Percentiles rank a stretch among this genome's conserved stretches.
Conservation (phyloP, 306 rosid species). For the Oxytropis ochrocephala region DNA sequence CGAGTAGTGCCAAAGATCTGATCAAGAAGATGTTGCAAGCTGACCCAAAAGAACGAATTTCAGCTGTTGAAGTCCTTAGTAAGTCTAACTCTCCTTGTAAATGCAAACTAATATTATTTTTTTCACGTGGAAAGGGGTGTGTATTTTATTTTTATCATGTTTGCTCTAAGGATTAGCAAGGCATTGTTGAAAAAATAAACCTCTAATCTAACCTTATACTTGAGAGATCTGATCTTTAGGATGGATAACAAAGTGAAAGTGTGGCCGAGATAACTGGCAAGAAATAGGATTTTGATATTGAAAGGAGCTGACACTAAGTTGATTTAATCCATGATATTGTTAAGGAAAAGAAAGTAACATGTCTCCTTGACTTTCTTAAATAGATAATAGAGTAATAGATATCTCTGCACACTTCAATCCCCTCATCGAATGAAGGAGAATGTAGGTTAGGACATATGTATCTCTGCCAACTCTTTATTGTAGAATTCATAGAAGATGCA, state of each 20-base stretch:
- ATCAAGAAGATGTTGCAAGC: slow-evolving; percentile 72
- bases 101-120: neutral
- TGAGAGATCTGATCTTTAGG: neutral
- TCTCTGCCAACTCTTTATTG: neutral
- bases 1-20: slow-evolving; percentile 88
- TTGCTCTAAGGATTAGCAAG: neutral
- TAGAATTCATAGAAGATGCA: neutral
- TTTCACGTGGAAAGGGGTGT: neutral
- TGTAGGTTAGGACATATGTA: neutral
- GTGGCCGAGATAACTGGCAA: neutral
- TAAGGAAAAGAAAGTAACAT: neutral
- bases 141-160: slow-evolving; percentile 2
- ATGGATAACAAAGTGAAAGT: neutral
- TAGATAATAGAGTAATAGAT: neutral
- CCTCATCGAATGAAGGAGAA: neutral
- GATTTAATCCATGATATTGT: neutral
- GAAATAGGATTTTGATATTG: neutral
- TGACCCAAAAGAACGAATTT: slow-evolving; percentile 70
- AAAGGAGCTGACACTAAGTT: neutral
- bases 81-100: slow-evolving; percentile 35
- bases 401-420: neutral
- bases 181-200: neutral
- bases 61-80: slow-evolving; percentile 82
- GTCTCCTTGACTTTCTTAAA: neutral
- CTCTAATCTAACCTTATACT: neutral